Conservation (phyloP, 768 basidiomycete species). For the Tulasnella sp. region DNA sequence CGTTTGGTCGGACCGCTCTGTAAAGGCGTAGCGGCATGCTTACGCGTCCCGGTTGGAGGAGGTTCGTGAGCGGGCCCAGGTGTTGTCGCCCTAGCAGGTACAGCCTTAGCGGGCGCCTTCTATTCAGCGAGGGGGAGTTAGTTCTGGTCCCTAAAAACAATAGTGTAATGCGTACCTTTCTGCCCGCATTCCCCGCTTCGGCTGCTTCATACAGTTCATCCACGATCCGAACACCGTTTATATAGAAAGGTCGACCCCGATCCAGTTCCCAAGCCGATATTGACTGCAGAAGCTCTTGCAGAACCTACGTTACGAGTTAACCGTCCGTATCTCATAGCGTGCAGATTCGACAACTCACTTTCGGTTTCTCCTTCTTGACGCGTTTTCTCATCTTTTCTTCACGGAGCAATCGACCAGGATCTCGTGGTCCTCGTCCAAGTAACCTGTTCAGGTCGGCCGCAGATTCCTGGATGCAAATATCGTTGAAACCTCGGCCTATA, state of each 20-base stretch:
- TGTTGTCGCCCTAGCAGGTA: slow-evolving; percentile 10
- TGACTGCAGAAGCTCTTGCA: slow-evolving; percentile 65
- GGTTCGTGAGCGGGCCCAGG: not conserved
- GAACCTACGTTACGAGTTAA: slow-evolving; percentile 42
- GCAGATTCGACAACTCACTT: slow-evolving; percentile 40
- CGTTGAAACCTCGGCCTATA: not conserved
- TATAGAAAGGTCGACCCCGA: slow-evolving; percentile 60
- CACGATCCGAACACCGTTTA: slow-evolving; percentile 72
- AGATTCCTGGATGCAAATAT: slow-evolving; percentile 31
- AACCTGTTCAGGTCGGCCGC: slow-evolving; percentile 73
- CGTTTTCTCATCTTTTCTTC: slow-evolving; percentile 98
- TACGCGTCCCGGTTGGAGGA: not conserved
- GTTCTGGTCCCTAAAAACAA: not conserved
- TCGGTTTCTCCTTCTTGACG: slow-evolving; percentile 83
- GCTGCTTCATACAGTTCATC: slow-evolving; percentile 62
- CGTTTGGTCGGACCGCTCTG: not conserved
- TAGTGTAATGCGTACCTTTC: not conserved
- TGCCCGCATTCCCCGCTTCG: slow-evolving; percentile 25
- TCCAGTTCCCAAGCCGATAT: slow-evolving; percentile 83
- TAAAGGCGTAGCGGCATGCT: slow-evolving; percentile 10
- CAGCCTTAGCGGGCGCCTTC: not conserved
- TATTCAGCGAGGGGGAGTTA: not conserved
- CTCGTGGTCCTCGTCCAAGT: slow-evolving; percentile 65
- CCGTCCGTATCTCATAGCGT: not conserved
- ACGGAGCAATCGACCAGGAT: slow-evolving; percentile 73